Conservation (phyloP, 2,329 filamentous ascomycete species). For the Sclerotinia nivalis region DNA sequence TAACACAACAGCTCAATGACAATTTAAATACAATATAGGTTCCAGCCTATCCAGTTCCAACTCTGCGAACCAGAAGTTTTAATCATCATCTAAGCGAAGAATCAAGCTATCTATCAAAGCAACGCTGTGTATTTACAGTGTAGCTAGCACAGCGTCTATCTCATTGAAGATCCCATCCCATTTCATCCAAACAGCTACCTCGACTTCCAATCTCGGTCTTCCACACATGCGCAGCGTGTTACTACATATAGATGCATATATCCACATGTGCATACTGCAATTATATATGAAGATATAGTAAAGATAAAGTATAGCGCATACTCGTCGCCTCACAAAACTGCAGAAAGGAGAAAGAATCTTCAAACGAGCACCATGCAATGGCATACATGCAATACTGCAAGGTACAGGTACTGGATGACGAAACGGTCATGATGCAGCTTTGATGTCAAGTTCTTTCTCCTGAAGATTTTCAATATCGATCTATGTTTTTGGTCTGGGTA, state of each 20-base stretch:
- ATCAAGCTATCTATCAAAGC: neutral
- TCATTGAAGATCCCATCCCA: neutral
- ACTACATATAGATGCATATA: neutral
- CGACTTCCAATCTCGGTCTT: slow-evolving; percentile 5
- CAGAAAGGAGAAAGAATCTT: neutral
- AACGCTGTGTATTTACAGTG: neutral
- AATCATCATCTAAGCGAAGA: neutral
- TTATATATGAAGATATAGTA: neutral
- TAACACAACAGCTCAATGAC: neutral
- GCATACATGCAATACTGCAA: slow-evolving; percentile 1
- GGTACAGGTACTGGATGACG: slow-evolving; percentile 10
- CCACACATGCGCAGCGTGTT: neutral
- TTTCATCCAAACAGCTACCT: neutral
- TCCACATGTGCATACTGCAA: neutral
- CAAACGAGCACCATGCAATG: neutral
- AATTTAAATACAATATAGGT: neutral
- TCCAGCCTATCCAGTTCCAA: no score
- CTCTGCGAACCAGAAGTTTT: neutral
- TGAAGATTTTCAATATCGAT: neutral
- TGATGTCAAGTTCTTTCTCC: neutral
- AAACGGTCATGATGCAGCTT: neutral
- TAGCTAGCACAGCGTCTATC: neutral
- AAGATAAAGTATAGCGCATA: neutral
- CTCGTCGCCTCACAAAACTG: neutral
- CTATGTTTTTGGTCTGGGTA: neutral